Conservation (phyloP, 768 basidiomycete genomes). For the Tricholoma saponaceum region DNA sequence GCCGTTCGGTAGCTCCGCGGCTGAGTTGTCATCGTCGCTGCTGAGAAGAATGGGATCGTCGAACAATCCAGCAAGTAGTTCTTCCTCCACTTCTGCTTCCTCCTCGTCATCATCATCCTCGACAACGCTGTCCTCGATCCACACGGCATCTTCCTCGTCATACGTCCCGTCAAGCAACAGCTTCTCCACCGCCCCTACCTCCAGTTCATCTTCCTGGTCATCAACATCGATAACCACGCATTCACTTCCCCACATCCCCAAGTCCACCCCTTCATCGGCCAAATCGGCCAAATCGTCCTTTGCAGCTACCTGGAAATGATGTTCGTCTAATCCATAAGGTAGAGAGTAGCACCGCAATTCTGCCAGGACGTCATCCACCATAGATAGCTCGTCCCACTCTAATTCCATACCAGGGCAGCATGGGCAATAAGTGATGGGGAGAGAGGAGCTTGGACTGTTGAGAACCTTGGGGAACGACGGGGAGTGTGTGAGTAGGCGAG, state of each 20-base stretch:
- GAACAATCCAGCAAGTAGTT: not conserved
- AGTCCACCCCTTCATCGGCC: not conserved
- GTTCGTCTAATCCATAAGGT: not conserved
- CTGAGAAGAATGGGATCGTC: not conserved
- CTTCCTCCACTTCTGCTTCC: not conserved
- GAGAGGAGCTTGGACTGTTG: not conserved
- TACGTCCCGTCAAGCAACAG: not conserved
- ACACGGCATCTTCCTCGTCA: not conserved
- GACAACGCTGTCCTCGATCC: not conserved
- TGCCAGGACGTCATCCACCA: too few species aligned
- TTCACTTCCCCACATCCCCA: not conserved
- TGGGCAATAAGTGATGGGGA: not conserved
- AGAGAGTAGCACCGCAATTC: not conserved
- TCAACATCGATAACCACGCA: not conserved
- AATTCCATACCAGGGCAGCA: not conserved
- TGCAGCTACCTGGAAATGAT: not conserved
- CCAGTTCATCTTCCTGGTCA: not conserved
- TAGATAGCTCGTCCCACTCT: too few species aligned
- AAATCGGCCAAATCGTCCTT: not conserved
- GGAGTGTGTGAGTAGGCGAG: not conserved
- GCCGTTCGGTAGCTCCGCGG: not conserved
- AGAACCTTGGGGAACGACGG: not conserved
- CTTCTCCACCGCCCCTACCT: not conserved
- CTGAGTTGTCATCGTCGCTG: not conserved
- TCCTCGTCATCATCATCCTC: not conserved